Evolutionary conservation across 2,329 filamentous ascomycete species (phyloP).

Genomic region (Chlorencoelia australis): DNA sequence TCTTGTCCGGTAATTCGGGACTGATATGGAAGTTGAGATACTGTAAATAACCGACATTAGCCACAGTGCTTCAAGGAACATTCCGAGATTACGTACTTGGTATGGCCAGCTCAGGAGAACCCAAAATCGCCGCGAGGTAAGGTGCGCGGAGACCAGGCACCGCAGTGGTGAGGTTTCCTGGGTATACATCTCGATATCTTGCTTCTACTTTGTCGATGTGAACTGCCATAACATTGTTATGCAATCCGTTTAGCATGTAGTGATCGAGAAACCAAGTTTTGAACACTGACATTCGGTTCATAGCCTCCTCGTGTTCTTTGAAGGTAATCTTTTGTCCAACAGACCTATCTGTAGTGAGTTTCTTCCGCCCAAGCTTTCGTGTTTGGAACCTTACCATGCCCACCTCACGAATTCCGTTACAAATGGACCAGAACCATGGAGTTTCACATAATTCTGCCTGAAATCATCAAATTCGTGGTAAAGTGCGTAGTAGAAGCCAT

Average conservation of each 20-base stretch:
- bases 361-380: neutral
- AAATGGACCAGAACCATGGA: neutral
- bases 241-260: neutral
- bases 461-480: neutral
- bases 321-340: neutral
- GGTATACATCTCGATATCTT: neutral
- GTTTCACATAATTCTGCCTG: neutral
- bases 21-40: neutral
- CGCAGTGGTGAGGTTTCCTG: neutral
- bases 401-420: slow-evolving; percentile 1
- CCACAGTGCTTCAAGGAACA: neutral
- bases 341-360: neutral
- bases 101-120: neutral
- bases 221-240: neutral
- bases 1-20: neutral
- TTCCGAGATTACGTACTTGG: neutral
- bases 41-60: neutral
- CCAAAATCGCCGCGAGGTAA: too few species aligned
- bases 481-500: neutral
- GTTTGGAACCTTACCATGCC: neutral
- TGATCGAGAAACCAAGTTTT: slow-evolving; percentile 1
- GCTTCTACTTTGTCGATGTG: neutral
- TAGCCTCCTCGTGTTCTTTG: neutral
- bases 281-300: neutral
- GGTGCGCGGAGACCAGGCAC: neutral